Base-by-base conservation (phyloP, 2,329 filamentous ascomycete genomes). In the Diaporthe citrichinensis region DNA sequence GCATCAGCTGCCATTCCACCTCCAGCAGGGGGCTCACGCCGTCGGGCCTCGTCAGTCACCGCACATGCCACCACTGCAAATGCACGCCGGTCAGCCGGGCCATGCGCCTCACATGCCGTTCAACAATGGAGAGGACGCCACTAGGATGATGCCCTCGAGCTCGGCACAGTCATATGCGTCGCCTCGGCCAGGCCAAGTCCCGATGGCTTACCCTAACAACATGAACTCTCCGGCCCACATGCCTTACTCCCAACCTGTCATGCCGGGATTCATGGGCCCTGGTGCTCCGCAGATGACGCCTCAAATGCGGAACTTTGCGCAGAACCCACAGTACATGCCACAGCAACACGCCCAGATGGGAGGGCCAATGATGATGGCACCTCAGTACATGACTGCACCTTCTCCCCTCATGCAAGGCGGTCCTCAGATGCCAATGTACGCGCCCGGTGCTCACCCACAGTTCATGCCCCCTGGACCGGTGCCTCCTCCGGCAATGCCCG, bases 311-410 rank as follows among this genome's bases (percentile, higher is more conserved):
- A 94, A 91, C 78, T 93, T 93, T 78, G 94, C 93, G 51, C 93
- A 93, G 79, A 94, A 89, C 58, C 88, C 90, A 36, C 94, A 95
- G 79, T 96, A 94, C 80, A 91, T 94, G 81, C 91, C 90, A 49
- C 92, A 92, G 71, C 94, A 94, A 79, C 90, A 90, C 58, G 90
- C 90, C 28, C 91, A 90, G 72, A 96, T 97, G 92, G 92, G 90
- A 15, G 90, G 88, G 5, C 92, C 92, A 0, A 95, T 98, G 91
- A 97, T 98, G 91, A 97, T 98, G 94, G 93, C 95, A 79, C 94
- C 94, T 78, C 81, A 92, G 84, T 97, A 94, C 80, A 94, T 97
- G 85, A 87, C 88, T 44, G 90, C 92, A 53, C 93, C 92, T n/a
- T 92, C 94, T 79, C 90, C 89, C 8, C 93, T 95, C 89, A 87